A percentile compares a stretch with the other conserved stretches of the same genome.
Evolutionary conservation across 306 rosid species (phyloP).

Genomic region (Amphicarpaea edgeworthii): DNA sequence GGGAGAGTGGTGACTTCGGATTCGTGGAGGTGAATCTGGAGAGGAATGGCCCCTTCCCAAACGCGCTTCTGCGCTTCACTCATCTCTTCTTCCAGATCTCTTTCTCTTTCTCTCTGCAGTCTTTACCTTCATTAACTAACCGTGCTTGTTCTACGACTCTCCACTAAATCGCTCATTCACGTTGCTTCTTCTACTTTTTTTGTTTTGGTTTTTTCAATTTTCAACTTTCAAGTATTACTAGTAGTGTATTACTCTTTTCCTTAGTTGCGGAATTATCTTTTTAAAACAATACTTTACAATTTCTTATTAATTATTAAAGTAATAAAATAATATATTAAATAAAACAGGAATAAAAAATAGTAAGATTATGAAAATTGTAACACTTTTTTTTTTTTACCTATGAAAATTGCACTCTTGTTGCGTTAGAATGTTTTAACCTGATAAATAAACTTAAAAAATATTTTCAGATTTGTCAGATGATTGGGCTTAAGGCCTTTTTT

Average conservation of each 20-base stretch:
- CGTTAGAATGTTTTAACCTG: not conserved
- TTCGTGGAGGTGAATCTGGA: constrained; percentile 89
- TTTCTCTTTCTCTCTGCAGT: constrained; percentile 8
- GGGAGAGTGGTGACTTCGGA: constrained; percentile 91
- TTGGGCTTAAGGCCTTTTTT: not conserved
- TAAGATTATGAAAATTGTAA: not conserved
- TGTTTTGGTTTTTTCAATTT: not conserved
- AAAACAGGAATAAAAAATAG: no score
- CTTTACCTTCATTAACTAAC: constrained; percentile 11
- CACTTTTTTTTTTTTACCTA: no score
- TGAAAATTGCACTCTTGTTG: not conserved
- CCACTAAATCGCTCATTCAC: not conserved
- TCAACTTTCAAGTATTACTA: no score
- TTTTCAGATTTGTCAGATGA: no score
- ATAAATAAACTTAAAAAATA: not conserved
- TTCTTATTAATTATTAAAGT: no score
- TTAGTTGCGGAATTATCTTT: no score
- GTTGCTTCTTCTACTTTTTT: not conserved
- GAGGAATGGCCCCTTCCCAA: constrained; percentile 93
- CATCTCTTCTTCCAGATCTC: constrained; percentile 42
- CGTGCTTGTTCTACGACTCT: not conserved
- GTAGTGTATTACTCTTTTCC: not conserved
- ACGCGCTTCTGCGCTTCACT: constrained; percentile 70
- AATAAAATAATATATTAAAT: no score
- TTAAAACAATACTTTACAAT: no score